Base-by-base conservation (phyloP, 2,329 filamentous ascomycete genomes). In the Arthrobotrys sinensis region DNA sequence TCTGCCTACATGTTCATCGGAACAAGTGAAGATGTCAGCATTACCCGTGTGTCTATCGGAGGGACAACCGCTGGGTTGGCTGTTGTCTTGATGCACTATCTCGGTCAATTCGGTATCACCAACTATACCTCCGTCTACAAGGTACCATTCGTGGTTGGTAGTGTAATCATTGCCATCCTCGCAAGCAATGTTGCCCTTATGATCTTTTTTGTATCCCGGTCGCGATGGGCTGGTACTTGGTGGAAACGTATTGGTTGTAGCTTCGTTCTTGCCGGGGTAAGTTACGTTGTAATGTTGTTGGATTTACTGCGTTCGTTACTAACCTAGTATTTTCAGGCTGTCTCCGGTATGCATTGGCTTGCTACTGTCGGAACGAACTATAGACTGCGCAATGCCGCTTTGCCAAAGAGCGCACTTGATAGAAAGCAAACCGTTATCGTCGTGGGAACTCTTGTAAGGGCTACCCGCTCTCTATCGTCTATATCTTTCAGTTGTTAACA, bases 321-420 rank as follows among this genome's bases (percentile, higher is more conserved):
- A 43, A 76, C 36, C 8, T 12, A 12, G 5, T 32, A 32, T 11
- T 12, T 57, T 10, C 48, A 78, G 73, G 73, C 91, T 46, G 92
- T 96, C 1, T 94, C 91, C 8, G 92, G 92, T 0, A 96, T 96
- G 93, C 93, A 96, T 84, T 96, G 93, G 91, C 91, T 91, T 70
- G 93, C 91, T 36, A 88, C 91, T 2, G 87, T 89, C 10, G 92
- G 92, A 14, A 96, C 92, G 2, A 83, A 84, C 7, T 96, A 94
- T 83, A 87, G 87, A 50, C 84, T 93, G 64, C 84, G 87, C 80
- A 83, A 86, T 52, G 83, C 87, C 64, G 85, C 86, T 60, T 80
- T 85, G 36, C 81, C 83, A 12, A 83, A 82, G 48, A 85, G 85
- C 57, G 83, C 86, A 57, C 83, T 88, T 32, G 88, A 89, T 7